Base-by-base conservation (phyloP, 164 flowering plant species). In the Kingdonia uniflora region DNA sequence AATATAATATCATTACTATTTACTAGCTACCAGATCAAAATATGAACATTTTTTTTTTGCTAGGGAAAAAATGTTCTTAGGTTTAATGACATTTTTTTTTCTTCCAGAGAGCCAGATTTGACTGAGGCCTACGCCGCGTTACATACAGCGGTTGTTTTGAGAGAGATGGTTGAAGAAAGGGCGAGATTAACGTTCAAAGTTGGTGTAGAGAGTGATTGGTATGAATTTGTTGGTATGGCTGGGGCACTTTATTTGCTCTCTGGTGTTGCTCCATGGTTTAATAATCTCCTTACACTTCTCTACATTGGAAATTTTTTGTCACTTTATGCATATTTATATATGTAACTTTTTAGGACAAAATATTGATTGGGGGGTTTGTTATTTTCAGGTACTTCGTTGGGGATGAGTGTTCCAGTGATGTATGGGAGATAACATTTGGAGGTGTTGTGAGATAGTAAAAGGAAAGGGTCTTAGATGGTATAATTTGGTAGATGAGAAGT, bases 201-300 rank as follows among this genome's bases (percentile, higher is more conserved):
- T 44, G 54, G 72, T 39, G 64, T 47, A 0, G 79, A 74, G 58
- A 55, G 62, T n/a, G 75, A 79, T 1, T 75, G 74, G 79, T 62
- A 42, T 42, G 62, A 42, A 3, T 72, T 72, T 51, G 70, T 37
- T 0, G 56, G 62, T 2, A 25, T 33, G 0, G 61, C 74, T 7
- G 67, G 51, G 44, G 76, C 35, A 14, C 29, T 79, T 42, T 64
- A 55, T 58, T 0, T 72, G 6, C 60, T 77, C n/a, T 72, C 84
- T 3, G 14, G 57, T 6, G 62, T 77, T 2, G 80, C 71, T 11
- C 42, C 58, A 7, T 57, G 20, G 62, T 45, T 65, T 2, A 79
- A 81, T 61, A 79, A 81, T 61, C 46, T 77, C 0, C 69, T 64
- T 4, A 68, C 84, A 19, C 67, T 81, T 42, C 51, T 64, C 33